Evolutionary conservation across 2,329 filamentous ascomycete species (phyloP).

Genomic region (Xylaria sp.): DNA sequence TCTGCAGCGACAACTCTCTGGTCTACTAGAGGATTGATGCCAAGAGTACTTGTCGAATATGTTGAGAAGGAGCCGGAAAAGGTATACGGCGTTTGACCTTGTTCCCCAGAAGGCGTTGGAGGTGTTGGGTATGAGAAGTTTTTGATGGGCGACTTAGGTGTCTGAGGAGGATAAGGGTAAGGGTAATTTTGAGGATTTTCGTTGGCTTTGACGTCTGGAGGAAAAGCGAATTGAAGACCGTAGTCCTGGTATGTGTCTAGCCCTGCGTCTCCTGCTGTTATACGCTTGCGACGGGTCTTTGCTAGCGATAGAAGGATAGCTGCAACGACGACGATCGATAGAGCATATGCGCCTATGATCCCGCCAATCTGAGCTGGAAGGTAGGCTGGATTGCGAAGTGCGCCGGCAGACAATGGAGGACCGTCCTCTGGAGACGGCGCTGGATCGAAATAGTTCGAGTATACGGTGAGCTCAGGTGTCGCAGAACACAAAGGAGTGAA

Average conservation of each 20-base stretch:
- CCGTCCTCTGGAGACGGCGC: conserved; percentile 70
- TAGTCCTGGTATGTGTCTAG: conserved; percentile 52
- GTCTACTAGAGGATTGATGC: conserved; percentile 79
- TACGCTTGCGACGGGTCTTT: conserved; percentile 64
- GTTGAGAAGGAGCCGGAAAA: conserved; percentile 60
- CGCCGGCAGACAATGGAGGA: conserved; percentile 67
- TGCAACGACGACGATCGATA: conserved; percentile 79
- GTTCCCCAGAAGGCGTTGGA: conserved; percentile 54
- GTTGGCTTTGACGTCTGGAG: conserved; percentile 39
- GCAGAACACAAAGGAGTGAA: conserved; percentile 47
- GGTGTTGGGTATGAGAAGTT: conserved; percentile 66
- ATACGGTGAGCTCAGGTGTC: conserved; percentile 42
- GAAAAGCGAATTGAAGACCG: conserved; percentile 43
- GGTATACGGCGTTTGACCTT: conserved; percentile 56
- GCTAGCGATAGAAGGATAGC: conserved; percentile 70
- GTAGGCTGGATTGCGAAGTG: conserved; percentile 69
- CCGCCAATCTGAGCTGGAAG: conserved; percentile 86
- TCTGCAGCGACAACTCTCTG: conserved; percentile 79
- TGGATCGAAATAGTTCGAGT: conserved; percentile 60
- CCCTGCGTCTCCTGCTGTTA: conserved; percentile 64
- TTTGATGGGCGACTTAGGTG: conserved; percentile 54
- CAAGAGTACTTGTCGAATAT: conserved; percentile 63
- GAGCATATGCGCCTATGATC: conserved; percentile 84
- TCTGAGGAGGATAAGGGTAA: conserved; percentile 48
- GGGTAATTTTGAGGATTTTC: conserved; percentile 39